Evolutionary conservation across 305 asterid species (phyloP), one percentile per base, ranked within the genome.

Genomic region (Fraxinus platypoda): DNA sequence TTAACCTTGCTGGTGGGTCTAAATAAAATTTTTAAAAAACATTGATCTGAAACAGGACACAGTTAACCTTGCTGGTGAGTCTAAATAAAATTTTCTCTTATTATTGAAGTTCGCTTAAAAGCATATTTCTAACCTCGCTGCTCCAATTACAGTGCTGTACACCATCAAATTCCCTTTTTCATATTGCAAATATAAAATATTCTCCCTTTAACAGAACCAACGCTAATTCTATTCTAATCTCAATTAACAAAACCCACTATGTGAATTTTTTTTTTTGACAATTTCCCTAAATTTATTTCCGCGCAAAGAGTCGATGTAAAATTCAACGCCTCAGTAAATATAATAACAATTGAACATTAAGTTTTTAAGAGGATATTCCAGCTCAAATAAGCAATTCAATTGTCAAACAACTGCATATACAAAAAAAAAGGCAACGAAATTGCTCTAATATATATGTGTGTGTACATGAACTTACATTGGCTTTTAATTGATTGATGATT

Each of bases 401-500:
- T 52, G 62, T 52, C 62, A 52, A 52, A 52, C 8, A 19, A 52
- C 23, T 52, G 7, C 23, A 52, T 52, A 4, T n/a, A 46, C 57
- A 12, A 4, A 3, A 43, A 2, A 43, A 49, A 1, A 59, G 15
- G 31, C 2, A 13, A 68, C 21, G 23, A 70, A 70, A 70, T 30
- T 15, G 38, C 9, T 70, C 38, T 70, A 70, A 11, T 62, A 8
- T 25, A 3, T 23, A 9, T 62, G 9, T 26, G 11, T 38, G 49
- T 38, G 13, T 38, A 9, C 15, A 30, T 3, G 33, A 75, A 68
- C 95, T 87, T 79, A 94, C 97, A 84, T 94, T 94, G 78, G 97
- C 97, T 89, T 94, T 94, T 64, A 94, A 93, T 84, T 93, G 97
- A 85, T 91, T 91, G 77, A 94, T 91, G 80, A 94, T 93, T 82